Conservation (phyloP, 805 yeast species). For the Blastobotrys attinorum region DNA sequence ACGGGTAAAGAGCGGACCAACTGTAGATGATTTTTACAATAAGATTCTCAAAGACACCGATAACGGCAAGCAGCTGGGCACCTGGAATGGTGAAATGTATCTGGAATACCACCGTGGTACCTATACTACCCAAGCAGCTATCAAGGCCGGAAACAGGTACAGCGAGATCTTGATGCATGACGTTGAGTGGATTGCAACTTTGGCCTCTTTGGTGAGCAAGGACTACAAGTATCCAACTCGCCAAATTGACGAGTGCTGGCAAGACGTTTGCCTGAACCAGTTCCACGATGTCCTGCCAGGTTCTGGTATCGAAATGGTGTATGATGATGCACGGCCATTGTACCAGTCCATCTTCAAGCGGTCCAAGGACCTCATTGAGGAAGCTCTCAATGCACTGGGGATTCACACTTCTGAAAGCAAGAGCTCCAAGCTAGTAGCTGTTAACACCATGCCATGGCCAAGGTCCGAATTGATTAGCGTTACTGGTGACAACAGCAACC, state of each 20-base stretch:
- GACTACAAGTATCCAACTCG: slow-evolving; percentile 64
- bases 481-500: slow-evolving; percentile 14
- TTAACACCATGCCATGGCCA: slow-evolving; percentile 63
- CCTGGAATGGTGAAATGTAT: slow-evolving; percentile 92
- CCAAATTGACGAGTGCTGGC: slow-evolving; percentile 72
- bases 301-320: slow-evolving; percentile 88
- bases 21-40: slow-evolving; percentile 76
- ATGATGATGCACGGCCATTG: slow-evolving; percentile 82
- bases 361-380: slow-evolving; percentile 44
- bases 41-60: slow-evolving; percentile 53
- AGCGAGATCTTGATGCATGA: slow-evolving; percentile 76
- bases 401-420: slow-evolving; percentile 13
- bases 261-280: slow-evolving; percentile 80
- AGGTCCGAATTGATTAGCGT: slow-evolving; percentile 40
- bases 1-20: slow-evolving; percentile 65
- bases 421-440: slow-evolving; percentile 15
- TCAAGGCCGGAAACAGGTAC: slow-evolving; percentile 70
- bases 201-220: slow-evolving; percentile 51
- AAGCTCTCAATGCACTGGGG: slow-evolving; percentile 42
- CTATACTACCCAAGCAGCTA: slow-evolving; percentile 86
- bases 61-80: slow-evolving; percentile 60
- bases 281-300: slow-evolving; percentile 99
- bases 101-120: slow-evolving; percentile 96
- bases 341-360: slow-evolving; percentile 47
- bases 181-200: slow-evolving; percentile 73